Evolutionary conservation across 345 rosid species (phyloP), one percentile per base, ranked within the genome.

Genomic region (Citrus mangshanensis): DNA sequence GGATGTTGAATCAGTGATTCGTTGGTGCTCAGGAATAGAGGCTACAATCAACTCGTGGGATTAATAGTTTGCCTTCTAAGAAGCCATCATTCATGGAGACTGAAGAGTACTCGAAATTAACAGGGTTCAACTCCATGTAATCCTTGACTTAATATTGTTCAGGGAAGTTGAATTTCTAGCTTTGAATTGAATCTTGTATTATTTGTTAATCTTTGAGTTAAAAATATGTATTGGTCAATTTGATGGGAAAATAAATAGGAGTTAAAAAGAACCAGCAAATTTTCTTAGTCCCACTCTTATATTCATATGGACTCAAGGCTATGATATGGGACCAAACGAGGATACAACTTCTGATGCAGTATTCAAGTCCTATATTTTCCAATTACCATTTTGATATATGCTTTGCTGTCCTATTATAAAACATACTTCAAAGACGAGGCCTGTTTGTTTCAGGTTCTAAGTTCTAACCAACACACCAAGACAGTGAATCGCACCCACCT

Each of bases 391-490:
- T 66, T 35, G 46, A 61, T 28, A 25, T 61, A 16, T 27, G 42
- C 25, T 40, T 2, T 65, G 42, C 42, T 65, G 42, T 65, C 69
- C 69, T 9, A 9, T 21, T 21, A 16, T 66, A 21, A 3, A 66
- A 35, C 9, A 6, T 34, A 18, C 0, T 14, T 21, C 25, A 19
- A 66, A 35, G 24, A 66, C 14, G 0, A 9, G 27, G 70, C 70
- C 22, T 65, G 19, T 19, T 19, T 34, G 2, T 73, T 8, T 68
- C 61, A 40, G 38, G 61, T 60, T 76, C 71, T 59, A 86, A 54
- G 66, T 54, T 78, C 74, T 64, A 86, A 79, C 89, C 81, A 84
- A 84, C 72, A 74, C 85, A 82, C 84, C 65, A 67, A 28, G 72
- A 73, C 69, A 72, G 68, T 81, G 75, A 76, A 76, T 75, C 24